Conservation (phyloP, 805 yeast genomes). For the Candida piceae region DNA sequence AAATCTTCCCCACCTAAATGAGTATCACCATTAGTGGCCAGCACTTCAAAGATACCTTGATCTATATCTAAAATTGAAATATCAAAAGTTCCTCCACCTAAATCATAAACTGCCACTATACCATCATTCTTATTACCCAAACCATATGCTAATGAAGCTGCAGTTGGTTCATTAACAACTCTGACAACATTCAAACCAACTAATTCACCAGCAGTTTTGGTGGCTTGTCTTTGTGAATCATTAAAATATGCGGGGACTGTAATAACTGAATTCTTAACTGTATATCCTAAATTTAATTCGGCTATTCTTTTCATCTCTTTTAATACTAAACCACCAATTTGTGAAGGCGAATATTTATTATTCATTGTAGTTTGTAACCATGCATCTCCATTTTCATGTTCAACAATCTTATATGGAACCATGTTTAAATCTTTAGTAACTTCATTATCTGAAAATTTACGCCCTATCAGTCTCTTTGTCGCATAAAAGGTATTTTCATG, state of each 20-base stretch:
- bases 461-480: slow-evolving; percentile 91
- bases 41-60: slow-evolving; percentile 95
- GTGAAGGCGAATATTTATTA: slow-evolving; percentile 92
- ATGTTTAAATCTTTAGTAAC: slow-evolving; percentile 84
- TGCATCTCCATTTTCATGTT: slow-evolving; percentile 91
- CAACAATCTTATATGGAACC: slow-evolving; percentile 87
- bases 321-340: slow-evolving; percentile 87
- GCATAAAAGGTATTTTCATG: slow-evolving; percentile 92
- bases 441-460: slow-evolving; percentile 84
- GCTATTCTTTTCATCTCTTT: slow-evolving; percentile 96
- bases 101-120: slow-evolving; percentile 86
- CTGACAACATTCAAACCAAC: slow-evolving; percentile 85
- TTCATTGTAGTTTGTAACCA: slow-evolving; percentile 72
- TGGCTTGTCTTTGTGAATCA: slow-evolving; percentile 86
- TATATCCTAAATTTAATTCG: slow-evolving; percentile 71
- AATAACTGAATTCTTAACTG: slow-evolving; percentile 82
- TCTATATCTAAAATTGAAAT: slow-evolving; percentile 92
- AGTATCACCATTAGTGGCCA: slow-evolving; percentile 92
- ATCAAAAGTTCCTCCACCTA: slow-evolving; percentile 98
- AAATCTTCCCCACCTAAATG: slow-evolving; percentile 90
- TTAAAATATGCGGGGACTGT: slow-evolving; percentile 88
- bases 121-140: slow-evolving; percentile 66
- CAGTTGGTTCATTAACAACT: slow-evolving; percentile 85
- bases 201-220: slow-evolving; percentile 93
- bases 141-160: slow-evolving; percentile 91